Base-by-base conservation (phyloP, 306 rosid genomes). In the Glycine soja region DNA sequence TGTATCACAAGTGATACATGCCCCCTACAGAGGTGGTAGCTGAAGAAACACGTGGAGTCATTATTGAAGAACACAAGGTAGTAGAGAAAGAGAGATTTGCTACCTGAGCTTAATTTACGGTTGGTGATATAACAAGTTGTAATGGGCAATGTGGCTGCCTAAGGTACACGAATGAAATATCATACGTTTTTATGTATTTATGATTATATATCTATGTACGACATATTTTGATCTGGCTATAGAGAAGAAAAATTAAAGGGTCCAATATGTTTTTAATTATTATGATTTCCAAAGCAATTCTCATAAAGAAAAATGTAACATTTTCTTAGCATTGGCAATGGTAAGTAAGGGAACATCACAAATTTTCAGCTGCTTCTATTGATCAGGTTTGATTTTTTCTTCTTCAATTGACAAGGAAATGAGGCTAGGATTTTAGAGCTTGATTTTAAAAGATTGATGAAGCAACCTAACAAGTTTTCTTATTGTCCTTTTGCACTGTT, bases 1-100 rank as follows among this genome's bases (percentile, higher is more conserved):
- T 38, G 74, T 9, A 56, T 18, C 45, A 34, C 51, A 76, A 47
- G 71, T 80, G 82, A 85, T 59, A 83, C 65, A 45, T 68, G 74
- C 83, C 38, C 42, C 50, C 43, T 14, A 69, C 57, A 59, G 38
- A 78, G 77, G 81, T 76, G 81, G 88, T 74, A 11, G 78, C 63
- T 51, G 76, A 85, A 81, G 76, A 68, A 81, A 87, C 88, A 71
- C 83, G 90, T 87, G 81, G 75, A 86, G 1, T 47, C 43, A 47
- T 56, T 12, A 78, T 72, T 73, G 73, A 78, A 79, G 77, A 78
- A 51, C 84, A 82, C 68, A 63, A 48, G 52, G 36, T 57, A 52
- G 61, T 61, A 50, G 4, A 59, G 59, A 79, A n/a, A 68, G 16
- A 83, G 45, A 57, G 74, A 72, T 75, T 81, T 48, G 45, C 14